Base-by-base conservation (phyloP, 495 filamentous ascomycete genomes). In the Talaromyces stipitatus region DNA sequence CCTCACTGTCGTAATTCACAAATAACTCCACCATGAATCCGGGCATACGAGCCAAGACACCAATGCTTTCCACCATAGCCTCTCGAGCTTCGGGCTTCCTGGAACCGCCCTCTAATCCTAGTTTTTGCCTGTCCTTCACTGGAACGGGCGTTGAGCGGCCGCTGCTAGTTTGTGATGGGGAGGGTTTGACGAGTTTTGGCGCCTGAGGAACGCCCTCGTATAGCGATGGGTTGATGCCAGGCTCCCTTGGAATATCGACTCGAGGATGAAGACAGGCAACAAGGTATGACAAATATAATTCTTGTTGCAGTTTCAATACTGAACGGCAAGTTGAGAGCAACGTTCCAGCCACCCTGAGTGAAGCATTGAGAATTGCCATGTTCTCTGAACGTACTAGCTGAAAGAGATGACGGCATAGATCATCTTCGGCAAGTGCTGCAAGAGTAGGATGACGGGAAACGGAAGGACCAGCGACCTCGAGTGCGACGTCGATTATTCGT, bases 21-120 rank as follows among this genome's bases (percentile, higher is more conserved):
- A 94, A 97, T 14, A 99, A 79, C 67, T 99, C 94, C 18, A 89
- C 85, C 82, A 97, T 91, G 62, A 91, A 97, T 51, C 84, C 89
- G 1, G 94, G 91, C 71, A 97, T 96, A 24, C 95, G 82, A 28
- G 90, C 88, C 45, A 99, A 77, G 26, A 90, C 88, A 43, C 92
- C 91, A 30, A 99, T 85, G 60, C 88, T 96, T 71, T 99, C 94
- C 9, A 99, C 91, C 94, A 99, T 99, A 27, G 94, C 94, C 70
- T 99, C 95, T 61, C 95, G 78, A 46, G 94, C 90, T 65, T 97
- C 94, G 4, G 94, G 94, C 62, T 91, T 95, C 50, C 94, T 81
- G 1, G 87, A 82, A 27, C 94, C 92, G 3, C 94, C 94, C 72
- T 99, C 94, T 65, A 99, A 76, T 1, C 94, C 94, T 10, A 99